Evolutionary conservation across 768 basidiomycete species (phyloP), one percentile per base, ranked within the genome.

Genomic region (Mycena filopes): DNA sequence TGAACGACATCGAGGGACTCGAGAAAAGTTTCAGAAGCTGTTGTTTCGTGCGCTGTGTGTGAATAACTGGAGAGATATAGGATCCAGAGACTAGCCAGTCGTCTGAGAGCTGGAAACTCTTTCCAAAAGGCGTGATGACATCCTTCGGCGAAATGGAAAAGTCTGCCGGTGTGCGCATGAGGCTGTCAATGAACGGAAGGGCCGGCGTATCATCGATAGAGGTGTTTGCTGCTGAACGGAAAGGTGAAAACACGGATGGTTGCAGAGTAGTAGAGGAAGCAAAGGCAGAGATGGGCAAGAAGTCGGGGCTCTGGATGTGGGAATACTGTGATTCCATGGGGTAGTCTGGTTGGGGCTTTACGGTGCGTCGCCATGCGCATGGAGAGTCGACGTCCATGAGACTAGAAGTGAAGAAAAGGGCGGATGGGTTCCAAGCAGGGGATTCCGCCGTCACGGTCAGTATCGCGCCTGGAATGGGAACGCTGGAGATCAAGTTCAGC

Each of bases 1-100:
- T n/a, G 50, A 67, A 67, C 4, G 66, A 55, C 51, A 50, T 60
- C 25, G 47, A 16, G n/a, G 65, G 65, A 36, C 60, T 62, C 29
- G 60, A 33, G 20, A 54, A 23, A n/a, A 59, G 25, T 25, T 13
- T 33, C 33, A 48, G 31, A 3, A 51, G 31, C 28, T 43, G 43
- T 26, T 57, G 50, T 38, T 55, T 55, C 15, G 48, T 38, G 25
- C 40, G 26, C 2, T 26, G 15, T 6, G 54, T 31, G 15, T 38
- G 65, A 33, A 61, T 56, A 12, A 66, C 46, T 1, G 65, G 65
- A 28, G 65, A 66, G 23, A 66, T 36, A 16, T 60, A 61, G n/a
- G 65, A 66, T 48, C 59, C 65, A 15, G 65, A 60, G 29, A 38
- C 40, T 18, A 66, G 29, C 65, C 65, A 66, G 43, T 61, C 59